These are phyloP conservation scores for Helianthus annuus DNA, from an alignment of 129 eudicot genomes.

Conservation along the genomic window DNA sequence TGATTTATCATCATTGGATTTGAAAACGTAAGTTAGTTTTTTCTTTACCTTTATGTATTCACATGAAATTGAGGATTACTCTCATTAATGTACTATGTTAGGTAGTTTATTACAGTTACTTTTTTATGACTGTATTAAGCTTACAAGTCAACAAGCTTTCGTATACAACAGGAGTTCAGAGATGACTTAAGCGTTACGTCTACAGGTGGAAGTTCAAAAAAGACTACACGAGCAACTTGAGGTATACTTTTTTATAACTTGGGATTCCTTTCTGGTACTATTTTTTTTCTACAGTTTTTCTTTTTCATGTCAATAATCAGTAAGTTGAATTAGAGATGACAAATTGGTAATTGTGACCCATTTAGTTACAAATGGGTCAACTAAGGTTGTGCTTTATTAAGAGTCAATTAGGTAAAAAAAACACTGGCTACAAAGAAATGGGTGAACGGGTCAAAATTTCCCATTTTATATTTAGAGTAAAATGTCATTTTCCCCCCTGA, in stretches of 20 bases:
- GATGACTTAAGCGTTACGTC: slow-evolving; percentile 83
- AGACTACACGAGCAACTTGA: slow-evolving; percentile 89
- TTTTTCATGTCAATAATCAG: background rate
- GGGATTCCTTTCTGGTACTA: background rate
- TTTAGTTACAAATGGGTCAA: too few species aligned
- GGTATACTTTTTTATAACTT: slow-evolving; percentile 38
- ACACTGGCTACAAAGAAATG: background rate
- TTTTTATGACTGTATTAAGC: background rate
- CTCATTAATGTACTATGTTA: background rate
- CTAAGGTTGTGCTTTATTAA: background rate
- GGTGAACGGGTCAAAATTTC: background rate
- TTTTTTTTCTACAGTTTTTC: background rate
- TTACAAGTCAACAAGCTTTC: slow-evolving; percentile 1
- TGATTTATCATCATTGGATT: slow-evolving; percentile 65
- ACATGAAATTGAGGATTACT: background rate
- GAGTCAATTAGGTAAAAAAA: background rate
- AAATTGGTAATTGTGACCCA: too few species aligned
- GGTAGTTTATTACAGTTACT: background rate
- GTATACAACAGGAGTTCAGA: slow-evolving; percentile 69
- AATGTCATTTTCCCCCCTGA: too few species aligned
- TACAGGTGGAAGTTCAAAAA: slow-evolving; percentile 94
- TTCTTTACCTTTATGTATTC: background rate
- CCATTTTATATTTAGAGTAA: background rate
- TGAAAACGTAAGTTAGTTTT: slow-evolving; percentile 72
- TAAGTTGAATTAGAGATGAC: background rate